Conservation (phyloP, 1,284 basidiomycete species). For the Fomitopsis palustris region DNA sequence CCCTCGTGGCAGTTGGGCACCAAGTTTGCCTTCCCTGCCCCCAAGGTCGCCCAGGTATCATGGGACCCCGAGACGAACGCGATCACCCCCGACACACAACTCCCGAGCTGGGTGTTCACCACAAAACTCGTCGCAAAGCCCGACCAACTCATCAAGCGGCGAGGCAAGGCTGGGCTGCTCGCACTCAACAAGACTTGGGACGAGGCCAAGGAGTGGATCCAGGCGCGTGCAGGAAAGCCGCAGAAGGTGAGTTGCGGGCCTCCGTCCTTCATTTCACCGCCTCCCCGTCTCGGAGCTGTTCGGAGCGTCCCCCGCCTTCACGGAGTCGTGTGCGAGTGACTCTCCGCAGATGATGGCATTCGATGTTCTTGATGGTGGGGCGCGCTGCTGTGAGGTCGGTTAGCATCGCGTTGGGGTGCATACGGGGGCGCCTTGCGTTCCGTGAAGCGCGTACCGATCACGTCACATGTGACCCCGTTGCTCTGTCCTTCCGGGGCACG, state of each 20-base stretch:
- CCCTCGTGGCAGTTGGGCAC: conserved; percentile 50
- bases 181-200: conserved; percentile 93
- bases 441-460: background rate
- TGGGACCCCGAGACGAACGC: conserved; percentile 85
- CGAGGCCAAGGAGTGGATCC: conserved; percentile 85
- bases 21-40: conserved; percentile 62
- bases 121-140: conserved; percentile 91
- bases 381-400: background rate
- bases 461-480: background rate
- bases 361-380: background rate
- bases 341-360: background rate
- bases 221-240: conserved; percentile 88
- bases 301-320: background rate
- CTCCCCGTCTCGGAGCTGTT: background rate
- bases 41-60: conserved; percentile 77
- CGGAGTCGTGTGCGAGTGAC: background rate
- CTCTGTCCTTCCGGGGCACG: background rate
- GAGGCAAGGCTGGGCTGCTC: conserved; percentile 96
- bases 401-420: background rate
- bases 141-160: conserved; percentile 99
- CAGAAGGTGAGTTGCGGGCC: conserved; percentile 66
- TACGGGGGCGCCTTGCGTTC: background rate
- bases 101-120: conserved; percentile 84
- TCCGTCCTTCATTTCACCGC: conserved; percentile 6
- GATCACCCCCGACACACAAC: conserved; percentile 75